Conservation (phyloP, 1,284 basidiomycete species). For the Pseudozyma hubeiensis region DNA sequence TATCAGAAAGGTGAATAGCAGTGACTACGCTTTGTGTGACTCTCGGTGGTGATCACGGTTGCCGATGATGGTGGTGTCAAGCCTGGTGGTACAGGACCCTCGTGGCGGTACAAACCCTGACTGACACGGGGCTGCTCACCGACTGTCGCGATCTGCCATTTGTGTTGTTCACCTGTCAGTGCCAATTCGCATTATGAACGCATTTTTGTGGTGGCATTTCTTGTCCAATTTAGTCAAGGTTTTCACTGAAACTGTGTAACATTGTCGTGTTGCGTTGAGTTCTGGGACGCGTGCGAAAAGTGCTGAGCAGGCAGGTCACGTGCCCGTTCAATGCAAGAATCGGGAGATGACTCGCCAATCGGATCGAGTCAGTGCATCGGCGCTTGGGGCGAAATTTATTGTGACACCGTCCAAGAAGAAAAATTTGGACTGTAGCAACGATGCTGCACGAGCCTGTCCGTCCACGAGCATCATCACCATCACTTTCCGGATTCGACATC, state of each 20-base stretch:
- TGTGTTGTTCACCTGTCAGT: neutral
- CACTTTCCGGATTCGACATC: neutral
- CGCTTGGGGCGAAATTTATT: too few relatives aligned
- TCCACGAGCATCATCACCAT: slow-evolving; percentile 1
- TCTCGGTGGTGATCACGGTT: neutral
- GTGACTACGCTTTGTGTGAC: neutral
- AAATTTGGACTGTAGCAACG: slow-evolving; percentile 7
- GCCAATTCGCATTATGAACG: neutral
- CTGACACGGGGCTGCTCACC: neutral
- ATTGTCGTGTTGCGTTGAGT: neutral
- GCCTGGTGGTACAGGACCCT: neutral
- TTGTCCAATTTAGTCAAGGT: neutral
- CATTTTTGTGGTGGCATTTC: slow-evolving; percentile 16
- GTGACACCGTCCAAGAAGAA: neutral
- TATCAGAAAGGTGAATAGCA: slow-evolving; percentile 8
- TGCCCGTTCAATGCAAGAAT: neutral
- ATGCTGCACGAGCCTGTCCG: neutral
- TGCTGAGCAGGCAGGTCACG: slow-evolving; percentile 5
- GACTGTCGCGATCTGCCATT: neutral
- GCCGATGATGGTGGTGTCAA: slow-evolving; percentile 1
- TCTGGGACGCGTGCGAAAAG: slow-evolving; percentile 20
- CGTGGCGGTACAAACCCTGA: too few relatives aligned
- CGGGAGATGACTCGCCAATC: neutral
- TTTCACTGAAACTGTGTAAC: neutral
- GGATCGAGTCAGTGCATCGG: slow-evolving; percentile 26